These are phyloP conservation scores for Acer negundo DNA, from an alignment of 345 rosid species.

Conservation along the genomic window DNA sequence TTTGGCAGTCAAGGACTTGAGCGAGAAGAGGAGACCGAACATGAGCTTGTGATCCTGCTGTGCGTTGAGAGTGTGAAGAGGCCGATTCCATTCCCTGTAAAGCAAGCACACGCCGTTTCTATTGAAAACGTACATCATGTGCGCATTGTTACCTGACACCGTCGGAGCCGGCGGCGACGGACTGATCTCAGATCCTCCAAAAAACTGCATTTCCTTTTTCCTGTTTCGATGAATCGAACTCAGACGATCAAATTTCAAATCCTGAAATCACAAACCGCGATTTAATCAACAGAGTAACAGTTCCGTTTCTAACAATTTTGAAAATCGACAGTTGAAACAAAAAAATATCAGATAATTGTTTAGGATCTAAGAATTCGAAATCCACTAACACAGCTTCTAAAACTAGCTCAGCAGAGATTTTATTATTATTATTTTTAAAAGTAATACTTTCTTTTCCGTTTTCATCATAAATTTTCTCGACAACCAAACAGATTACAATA, in stretches of 20 bases:
- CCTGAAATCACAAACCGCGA: neutral
- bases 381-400: neutral
- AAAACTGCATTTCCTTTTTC: constrained; percentile 68
- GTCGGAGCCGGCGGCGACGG: constrained; percentile 83
- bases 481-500: neutral
- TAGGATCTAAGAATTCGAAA: constrained; percentile 8
- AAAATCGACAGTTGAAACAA: neutral
- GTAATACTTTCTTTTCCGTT: neutral
- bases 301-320: neutral
- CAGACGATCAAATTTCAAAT: neutral
- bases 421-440: neutral
- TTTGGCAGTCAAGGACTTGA: constrained; percentile 90
- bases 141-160: constrained; percentile 77
- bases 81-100: constrained; percentile 89
- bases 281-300: neutral
- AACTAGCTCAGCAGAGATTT: neutral
- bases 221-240: neutral
- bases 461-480: neutral
- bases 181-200: constrained; percentile 88
- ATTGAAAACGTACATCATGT: constrained; percentile 85
- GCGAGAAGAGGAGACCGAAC: constrained; percentile 98
- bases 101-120: constrained; percentile 89
- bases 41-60: constrained; percentile 96
- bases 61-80: constrained; percentile 77
- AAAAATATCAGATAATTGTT: neutral